phyloP scores from a whole-genome alignment of 306 rosid species.

The Cicer judaicum region DNA sequence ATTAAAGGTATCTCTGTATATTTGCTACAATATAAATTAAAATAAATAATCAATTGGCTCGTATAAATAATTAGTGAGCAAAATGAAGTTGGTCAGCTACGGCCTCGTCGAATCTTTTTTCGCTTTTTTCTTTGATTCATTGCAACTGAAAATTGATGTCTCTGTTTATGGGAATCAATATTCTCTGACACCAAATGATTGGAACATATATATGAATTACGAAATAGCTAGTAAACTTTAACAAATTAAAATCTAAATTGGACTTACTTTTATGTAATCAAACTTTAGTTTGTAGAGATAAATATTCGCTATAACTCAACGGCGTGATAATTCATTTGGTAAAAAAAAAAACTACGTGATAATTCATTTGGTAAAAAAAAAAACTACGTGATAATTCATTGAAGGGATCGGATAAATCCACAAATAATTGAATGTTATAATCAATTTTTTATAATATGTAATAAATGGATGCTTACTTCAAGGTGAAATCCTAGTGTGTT shows the following conservation, averaged over 20 bases:
- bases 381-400: too few relatives aligned
- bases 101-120: conserved; percentile 20
- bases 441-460: too few relatives aligned
- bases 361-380: too few relatives aligned
- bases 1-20: too few relatives aligned
- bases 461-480: neutral
- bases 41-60: neutral
- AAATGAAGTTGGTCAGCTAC: conserved; percentile 40
- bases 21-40: neutral
- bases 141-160: conserved; percentile 39
- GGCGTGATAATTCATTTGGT: too few relatives aligned
- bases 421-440: too few relatives aligned
- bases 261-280: neutral
- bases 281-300: neutral
- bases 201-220: conserved; percentile 39
- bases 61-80: conserved; percentile 36
- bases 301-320: neutral
- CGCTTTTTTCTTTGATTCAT: conserved; percentile 29
- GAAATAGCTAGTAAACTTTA: conserved; percentile 40
- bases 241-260: neutral
- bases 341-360: too few relatives aligned
- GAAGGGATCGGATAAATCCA: too few relatives aligned
- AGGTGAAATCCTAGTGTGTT: neutral
- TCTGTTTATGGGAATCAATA: conserved; percentile 47
- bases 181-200: conserved; percentile 62